phyloP scores from a whole-genome alignment of 345 rosid genomes.

The Moricandia arvensis region DNA sequence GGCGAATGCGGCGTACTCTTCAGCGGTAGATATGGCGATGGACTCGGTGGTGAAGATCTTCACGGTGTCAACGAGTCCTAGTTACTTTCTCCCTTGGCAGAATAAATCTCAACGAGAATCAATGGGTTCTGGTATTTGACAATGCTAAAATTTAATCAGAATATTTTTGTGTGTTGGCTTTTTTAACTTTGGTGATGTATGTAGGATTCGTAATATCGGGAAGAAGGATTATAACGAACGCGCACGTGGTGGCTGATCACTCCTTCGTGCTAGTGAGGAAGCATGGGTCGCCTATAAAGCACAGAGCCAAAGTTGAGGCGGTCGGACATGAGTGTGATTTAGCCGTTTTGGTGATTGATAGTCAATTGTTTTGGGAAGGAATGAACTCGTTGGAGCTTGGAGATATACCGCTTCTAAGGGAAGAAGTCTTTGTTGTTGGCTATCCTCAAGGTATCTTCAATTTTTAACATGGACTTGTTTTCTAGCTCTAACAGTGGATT shows the following conservation, averaged over 20 bases:
- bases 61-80: slow-evolving; percentile 40
- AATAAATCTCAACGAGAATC: slow-evolving; percentile 69
- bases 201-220: slow-evolving; percentile 54
- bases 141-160: neutral
- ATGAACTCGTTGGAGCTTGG: slow-evolving; percentile 72
- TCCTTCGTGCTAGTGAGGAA: slow-evolving; percentile 81
- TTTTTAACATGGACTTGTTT: neutral
- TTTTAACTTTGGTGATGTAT: slow-evolving; percentile 10
- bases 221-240: slow-evolving; percentile 72
- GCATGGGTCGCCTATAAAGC: slow-evolving; percentile 76
- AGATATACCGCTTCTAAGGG: slow-evolving; percentile 70
- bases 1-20: slow-evolving; percentile 21
- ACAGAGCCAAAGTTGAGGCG: slow-evolving; percentile 63
- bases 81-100: slow-evolving; percentile 45
- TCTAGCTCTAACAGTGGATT: neutral
- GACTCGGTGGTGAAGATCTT: slow-evolving; percentile 43
- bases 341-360: slow-evolving; percentile 68
- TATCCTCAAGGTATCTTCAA: slow-evolving; percentile 74
- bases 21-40: slow-evolving; percentile 29
- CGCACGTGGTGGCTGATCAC: slow-evolving; percentile 86
- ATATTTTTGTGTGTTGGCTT: neutral
- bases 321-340: slow-evolving; percentile 89
- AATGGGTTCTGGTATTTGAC: slow-evolving; percentile 38
- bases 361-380: slow-evolving; percentile 50
- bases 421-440: slow-evolving; percentile 82